Evolutionary conservation across 495 filamentous ascomycete species (phyloP).

Genomic region (Hyaloscypha finlandica): DNA sequence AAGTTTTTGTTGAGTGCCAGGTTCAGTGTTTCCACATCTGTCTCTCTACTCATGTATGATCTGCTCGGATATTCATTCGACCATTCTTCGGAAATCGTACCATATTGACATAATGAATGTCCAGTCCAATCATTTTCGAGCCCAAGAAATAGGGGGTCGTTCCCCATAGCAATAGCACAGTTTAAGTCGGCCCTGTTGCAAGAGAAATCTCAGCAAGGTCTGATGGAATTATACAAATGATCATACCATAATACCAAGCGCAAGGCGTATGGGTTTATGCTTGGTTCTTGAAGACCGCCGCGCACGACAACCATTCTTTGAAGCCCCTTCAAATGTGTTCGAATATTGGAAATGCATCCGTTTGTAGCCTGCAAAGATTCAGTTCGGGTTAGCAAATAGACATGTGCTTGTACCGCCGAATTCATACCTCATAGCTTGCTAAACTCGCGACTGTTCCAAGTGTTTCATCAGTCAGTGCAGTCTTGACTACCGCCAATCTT

Average conservation of each 20-base stretch:
- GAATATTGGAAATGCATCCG: neutral
- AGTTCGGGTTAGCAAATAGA: neutral
- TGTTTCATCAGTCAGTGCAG: slow-evolving; percentile 15
- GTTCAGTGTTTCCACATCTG: slow-evolving; percentile 2
- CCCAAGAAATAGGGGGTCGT: neutral
- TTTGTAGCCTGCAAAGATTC: slow-evolving; percentile 9
- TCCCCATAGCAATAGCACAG: slow-evolving; percentile 19
- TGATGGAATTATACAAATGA: neutral
- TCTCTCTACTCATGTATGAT: neutral
- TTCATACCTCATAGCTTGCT: slow-evolving; percentile 17
- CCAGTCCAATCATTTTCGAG: neutral
- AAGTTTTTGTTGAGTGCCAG: slow-evolving; percentile 2
- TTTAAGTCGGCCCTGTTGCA: slow-evolving; percentile 21
- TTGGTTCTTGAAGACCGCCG: slow-evolving; percentile 6
- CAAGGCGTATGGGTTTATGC: slow-evolving; percentile 2
- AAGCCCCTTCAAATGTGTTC: slow-evolving; percentile 12
- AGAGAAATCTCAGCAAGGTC: neutral
- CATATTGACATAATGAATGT: neutral
- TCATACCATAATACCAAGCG: slow-evolving; percentile 19
- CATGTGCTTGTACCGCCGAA: neutral
- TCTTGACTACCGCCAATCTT: slow-evolving; percentile 6
- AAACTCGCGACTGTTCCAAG: slow-evolving; percentile 16
- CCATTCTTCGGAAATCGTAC: no score
- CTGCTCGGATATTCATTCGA: neutral
- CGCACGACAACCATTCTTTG: slow-evolving; percentile 6